Evolutionary conservation across 2,329 filamentous ascomycete species (phyloP), one percentile per base, ranked within the genome.

Genomic region (Sporothrix luriei): DNA sequence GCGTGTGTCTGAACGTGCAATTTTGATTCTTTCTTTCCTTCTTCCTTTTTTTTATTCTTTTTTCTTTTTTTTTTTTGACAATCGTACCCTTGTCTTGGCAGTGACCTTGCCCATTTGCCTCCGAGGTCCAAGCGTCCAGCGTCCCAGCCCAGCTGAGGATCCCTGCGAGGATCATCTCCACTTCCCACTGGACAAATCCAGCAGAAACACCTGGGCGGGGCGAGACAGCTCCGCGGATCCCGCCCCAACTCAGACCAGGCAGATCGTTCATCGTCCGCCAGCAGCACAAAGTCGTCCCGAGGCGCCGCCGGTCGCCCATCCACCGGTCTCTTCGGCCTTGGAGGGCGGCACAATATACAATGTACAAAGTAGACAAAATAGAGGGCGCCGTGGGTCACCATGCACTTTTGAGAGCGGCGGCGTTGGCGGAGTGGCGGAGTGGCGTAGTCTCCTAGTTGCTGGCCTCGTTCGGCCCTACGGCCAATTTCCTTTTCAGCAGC

Each of bases 401-500:
- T 33, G 4, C 33, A 33, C 33, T 33, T 33, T 26, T 54, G 51
- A 26, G 49, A 13, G 11, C 49, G n/a, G n/a, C n/a, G n/a, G n/a
- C n/a, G n/a, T n/a, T n/a, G n/a, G n/a, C n/a, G n/a, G n/a, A n/a
- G n/a, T n/a, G n/a, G n/a, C n/a, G n/a, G n/a, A n/a, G n/a, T n/a
- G n/a, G n/a, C n/a, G n/a, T n/a, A n/a, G n/a, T n/a, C n/a, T n/a
- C n/a, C n/a, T n/a, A n/a, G n/a, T 21, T 11, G 11, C 21, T 52
- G 48, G 4, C 48, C 19, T 49, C n/a, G 46, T 49, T 7, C 10
- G 19, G 16, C 19, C 48, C n/a, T 24, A 43, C 57, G 57, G 57
- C n/a, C 57, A 62, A 62, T 62, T 62, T 62, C 57, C 57, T 62
- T 38, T 46, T 62, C 57, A 62, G 38, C n/a, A 46, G 21, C 57